phyloP scores from a whole-genome alignment of 805 yeast species.

The Sporopachydermia quercuum region DNA sequence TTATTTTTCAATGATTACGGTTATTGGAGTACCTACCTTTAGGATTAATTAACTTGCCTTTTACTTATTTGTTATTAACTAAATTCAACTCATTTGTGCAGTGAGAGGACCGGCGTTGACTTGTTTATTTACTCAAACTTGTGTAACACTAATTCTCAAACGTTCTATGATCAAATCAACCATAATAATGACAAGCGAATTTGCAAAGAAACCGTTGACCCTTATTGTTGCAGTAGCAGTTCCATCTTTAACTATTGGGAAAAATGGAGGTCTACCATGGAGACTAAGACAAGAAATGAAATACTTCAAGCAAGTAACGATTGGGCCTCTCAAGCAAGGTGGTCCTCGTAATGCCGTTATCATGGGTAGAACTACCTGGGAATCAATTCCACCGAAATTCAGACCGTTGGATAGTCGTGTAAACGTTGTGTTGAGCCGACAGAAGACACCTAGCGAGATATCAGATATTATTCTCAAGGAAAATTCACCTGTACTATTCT shows the following conservation, averaged over 20 bases:
- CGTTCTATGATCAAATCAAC: too few relatives aligned
- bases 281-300: constrained; percentile 68
- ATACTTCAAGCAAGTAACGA: constrained; percentile 67
- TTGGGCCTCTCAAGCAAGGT: constrained; percentile 20
- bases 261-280: constrained; percentile 80
- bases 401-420: constrained; percentile 67
- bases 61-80: too few relatives aligned
- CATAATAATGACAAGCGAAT: background rate
- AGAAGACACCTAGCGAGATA: constrained; percentile 10
- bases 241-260: constrained; percentile 77
- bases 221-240: constrained; percentile 76
- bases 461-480: constrained; percentile 7
- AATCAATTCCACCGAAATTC: constrained; percentile 73
- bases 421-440: constrained; percentile 65
- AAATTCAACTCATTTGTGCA: too few relatives aligned
- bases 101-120: too few relatives aligned
- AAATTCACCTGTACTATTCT: constrained; percentile 17
- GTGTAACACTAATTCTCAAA: too few relatives aligned
- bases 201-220: constrained; percentile 26
- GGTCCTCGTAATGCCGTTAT: constrained; percentile 54
- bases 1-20: too few relatives aligned
- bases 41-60: too few relatives aligned
- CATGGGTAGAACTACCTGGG: constrained; percentile 97
- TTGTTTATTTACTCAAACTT: too few relatives aligned
- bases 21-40: too few relatives aligned